phyloP scores from a whole-genome alignment of 306 rosid genomes.

The Rosa chinensis region DNA sequence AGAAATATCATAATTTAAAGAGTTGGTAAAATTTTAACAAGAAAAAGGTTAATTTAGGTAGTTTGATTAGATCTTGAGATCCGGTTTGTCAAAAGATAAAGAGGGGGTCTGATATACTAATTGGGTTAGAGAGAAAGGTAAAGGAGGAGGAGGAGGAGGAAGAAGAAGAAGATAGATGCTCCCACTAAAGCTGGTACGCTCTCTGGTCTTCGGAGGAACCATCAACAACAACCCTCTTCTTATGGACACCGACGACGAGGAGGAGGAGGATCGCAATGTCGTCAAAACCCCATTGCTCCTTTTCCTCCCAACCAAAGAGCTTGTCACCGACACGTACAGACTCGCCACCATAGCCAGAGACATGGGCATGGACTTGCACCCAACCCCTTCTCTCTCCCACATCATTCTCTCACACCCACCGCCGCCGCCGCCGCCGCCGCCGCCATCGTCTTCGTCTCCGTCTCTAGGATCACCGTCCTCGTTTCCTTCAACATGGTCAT shows the following conservation, averaged over 20 bases:
- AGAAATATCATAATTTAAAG: no score
- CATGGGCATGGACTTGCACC: conserved; percentile 57
- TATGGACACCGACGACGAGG: background rate
- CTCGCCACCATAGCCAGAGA: conserved; percentile 64
- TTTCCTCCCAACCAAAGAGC: conserved; percentile 58
- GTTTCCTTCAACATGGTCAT: conserved; percentile 33
- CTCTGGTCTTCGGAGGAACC: conserved; percentile 55
- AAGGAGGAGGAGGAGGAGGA: background rate
- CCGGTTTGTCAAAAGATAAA: background rate
- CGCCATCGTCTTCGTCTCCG: conserved; percentile 32
- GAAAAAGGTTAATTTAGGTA: background rate
- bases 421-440: background rate
- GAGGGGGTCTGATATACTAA: background rate
- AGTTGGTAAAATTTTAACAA: no score
- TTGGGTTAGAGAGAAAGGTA: background rate
- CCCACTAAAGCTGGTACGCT: conserved; percentile 66
- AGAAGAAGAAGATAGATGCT: conserved; percentile 39
- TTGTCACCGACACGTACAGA: conserved; percentile 47
- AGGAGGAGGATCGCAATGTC: background rate
- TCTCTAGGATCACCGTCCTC: conserved; percentile 27
- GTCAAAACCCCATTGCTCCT: conserved; percentile 41
- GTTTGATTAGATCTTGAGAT: no score
- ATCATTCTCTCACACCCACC: conserved; percentile 55
- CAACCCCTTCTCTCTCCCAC: conserved; percentile 69
- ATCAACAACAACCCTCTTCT: conserved; percentile 45